phyloP scores from a whole-genome alignment of 495 filamentous ascomycete species.

The Aspergillus campestris region DNA sequence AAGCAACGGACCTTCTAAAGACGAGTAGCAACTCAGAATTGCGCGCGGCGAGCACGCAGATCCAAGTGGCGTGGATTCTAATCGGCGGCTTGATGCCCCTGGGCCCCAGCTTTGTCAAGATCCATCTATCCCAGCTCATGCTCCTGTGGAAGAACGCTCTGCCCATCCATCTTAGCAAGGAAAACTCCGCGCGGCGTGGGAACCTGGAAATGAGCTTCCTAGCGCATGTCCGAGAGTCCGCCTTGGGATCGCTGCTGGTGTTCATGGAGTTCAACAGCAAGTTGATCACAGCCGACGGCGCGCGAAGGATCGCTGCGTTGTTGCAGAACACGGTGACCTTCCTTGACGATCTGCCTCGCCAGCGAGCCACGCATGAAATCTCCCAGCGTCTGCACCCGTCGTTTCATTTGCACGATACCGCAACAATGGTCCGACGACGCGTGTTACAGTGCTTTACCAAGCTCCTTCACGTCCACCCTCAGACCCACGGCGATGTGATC shows the following conservation, averaged over 20 bases:
- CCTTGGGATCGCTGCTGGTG: conserved; percentile 78
- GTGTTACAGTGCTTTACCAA: conserved; percentile 93
- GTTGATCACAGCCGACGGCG: conserved; percentile 86
- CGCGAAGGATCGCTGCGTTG: conserved; percentile 86
- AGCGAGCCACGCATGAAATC: conserved; percentile 84
- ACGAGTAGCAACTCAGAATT: conserved; percentile 87
- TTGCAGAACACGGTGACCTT: conserved; percentile 93
- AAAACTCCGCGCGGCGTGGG: conserved; percentile 73
- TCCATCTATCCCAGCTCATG: conserved; percentile 89
- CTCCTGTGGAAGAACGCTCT: conserved; percentile 97
- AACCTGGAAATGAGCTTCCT: conserved; percentile 86
- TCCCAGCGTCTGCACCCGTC: conserved; percentile 76
- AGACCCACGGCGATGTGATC: conserved; percentile 71
- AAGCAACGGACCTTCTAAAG: conserved; percentile 88
- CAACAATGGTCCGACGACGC: conserved; percentile 85
- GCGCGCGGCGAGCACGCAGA: conserved; percentile 84
- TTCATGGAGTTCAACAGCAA: conserved; percentile 94
- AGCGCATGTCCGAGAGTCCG: conserved; percentile 91
- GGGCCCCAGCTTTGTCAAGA: conserved; percentile 97
- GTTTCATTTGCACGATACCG: conserved; percentile 83
- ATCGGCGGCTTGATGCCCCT: conserved; percentile 95
- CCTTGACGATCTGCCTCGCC: conserved; percentile 68
- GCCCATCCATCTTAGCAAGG: conserved; percentile 85
- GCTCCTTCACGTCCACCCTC: conserved; percentile 75
- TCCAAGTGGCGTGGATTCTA: conserved; percentile 96